These are phyloP conservation scores for Porcisia deanei DNA, from an alignment of 208 protist species.

Conservation along the genomic window DNA sequence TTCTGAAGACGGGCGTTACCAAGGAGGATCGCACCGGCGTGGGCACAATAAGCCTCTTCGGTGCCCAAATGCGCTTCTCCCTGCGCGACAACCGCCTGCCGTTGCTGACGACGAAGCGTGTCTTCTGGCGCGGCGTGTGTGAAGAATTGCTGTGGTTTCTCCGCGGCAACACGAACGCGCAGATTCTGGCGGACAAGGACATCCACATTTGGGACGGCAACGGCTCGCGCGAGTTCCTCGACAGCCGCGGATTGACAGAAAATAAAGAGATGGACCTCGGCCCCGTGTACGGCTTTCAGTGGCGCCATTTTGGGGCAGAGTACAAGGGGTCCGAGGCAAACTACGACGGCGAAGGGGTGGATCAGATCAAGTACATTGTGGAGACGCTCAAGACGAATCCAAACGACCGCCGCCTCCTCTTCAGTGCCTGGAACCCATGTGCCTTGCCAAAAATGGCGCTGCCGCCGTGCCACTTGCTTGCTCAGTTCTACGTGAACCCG, in stretches of 20 bases:
- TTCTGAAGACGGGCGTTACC: constrained; percentile 67
- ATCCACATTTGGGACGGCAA: constrained; percentile 99
- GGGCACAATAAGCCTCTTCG: constrained; percentile 96
- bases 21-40: constrained; percentile 97
- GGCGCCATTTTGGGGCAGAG: constrained; percentile 98
- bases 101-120: constrained; percentile 98
- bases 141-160: constrained; percentile 99
- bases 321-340: constrained; percentile 89
- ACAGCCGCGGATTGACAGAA: constrained; percentile 91
- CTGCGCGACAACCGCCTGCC: constrained; percentile 94
- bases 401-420: constrained; percentile 94
- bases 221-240: constrained; percentile 95
- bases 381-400: constrained; percentile 94
- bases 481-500: constrained; percentile 96
- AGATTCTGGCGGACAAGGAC: constrained; percentile 88
- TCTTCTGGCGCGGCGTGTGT: constrained; percentile 97
- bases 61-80: constrained; percentile 96
- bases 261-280: constrained; percentile 97
- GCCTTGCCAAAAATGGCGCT: constrained; percentile 96
- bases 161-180: constrained; percentile 95
- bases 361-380: constrained; percentile 95
- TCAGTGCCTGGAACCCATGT: constrained; percentile 98
- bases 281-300: constrained; percentile 99
- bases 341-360: constrained; percentile 95
- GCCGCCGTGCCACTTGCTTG: constrained; percentile 98